A percentile compares a stretch with the other conserved stretches of the same genome.
phyloP scores from a whole-genome alignment of 2,329 filamentous ascomycete genomes.

The Apiospora pterosperma region DNA sequence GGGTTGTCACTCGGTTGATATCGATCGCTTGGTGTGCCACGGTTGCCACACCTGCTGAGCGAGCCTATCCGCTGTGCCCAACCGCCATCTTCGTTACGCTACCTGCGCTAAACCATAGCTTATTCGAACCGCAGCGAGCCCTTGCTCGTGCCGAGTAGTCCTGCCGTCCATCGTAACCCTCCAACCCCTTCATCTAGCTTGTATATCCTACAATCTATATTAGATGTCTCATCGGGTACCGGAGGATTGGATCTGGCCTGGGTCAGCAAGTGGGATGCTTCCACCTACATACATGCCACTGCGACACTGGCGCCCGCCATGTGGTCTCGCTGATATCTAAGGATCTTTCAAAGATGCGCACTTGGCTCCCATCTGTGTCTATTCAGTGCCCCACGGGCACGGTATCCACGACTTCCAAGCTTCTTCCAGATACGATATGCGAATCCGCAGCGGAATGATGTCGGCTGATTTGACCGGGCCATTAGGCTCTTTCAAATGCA shows the following conservation, averaged over 20 bases:
- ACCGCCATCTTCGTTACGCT: not conserved
- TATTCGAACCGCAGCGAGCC: not conserved
- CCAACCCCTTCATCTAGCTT: not conserved
- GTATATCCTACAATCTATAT: constrained; percentile 1
- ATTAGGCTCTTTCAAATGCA: constrained; percentile 1
- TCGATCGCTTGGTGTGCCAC: not conserved
- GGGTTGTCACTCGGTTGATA: not conserved
- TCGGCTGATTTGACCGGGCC: not conserved
- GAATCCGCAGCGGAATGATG: not conserved
- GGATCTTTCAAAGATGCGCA: too few species aligned
- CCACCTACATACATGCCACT: not conserved
- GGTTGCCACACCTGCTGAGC: not conserved
- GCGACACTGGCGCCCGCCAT: not conserved
- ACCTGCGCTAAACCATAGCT: constrained; percentile 1
- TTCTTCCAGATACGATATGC: not conserved
- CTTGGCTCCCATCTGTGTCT: not conserved
- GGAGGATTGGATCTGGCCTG: not conserved
- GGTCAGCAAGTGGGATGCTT: not conserved
- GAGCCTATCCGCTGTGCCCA: constrained; percentile 1
- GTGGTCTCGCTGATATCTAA: not conserved
- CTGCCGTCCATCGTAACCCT: not conserved
- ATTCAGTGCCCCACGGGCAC: not conserved
- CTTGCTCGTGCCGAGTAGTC: not conserved
- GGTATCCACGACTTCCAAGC: not conserved
- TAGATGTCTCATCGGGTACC: not conserved